phyloP scores from a whole-genome alignment of 176 grass and related monocot genomes.

The Dendrocalamus sinicus region DNA sequence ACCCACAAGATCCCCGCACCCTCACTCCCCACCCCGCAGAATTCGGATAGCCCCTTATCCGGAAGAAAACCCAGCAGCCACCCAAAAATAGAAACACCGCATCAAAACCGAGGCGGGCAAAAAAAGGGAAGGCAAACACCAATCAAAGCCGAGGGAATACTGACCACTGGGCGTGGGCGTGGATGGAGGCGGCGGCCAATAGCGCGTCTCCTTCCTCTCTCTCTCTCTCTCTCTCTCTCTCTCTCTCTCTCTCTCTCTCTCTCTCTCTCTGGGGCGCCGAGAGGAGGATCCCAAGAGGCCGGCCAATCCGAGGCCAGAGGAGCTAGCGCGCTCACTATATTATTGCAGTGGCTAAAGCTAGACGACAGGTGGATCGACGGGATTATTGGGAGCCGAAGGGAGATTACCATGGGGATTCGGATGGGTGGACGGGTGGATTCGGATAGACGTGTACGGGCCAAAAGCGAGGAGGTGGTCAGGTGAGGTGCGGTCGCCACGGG shows the following conservation, averaged over 20 bases:
- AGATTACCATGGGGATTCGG: background rate
- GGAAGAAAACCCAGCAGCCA: background rate
- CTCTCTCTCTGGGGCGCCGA: background rate
- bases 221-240: background rate
- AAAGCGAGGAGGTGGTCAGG: background rate
- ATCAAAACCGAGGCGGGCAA: slow-evolving; percentile 35
- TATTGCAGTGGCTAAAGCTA: background rate
- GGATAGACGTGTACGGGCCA: background rate
- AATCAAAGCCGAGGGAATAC: slow-evolving; percentile 39
- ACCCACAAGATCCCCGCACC: slow-evolving; percentile 5
- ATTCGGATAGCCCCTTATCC: slow-evolving; percentile 33
- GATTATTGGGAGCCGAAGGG: background rate
- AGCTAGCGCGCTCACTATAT: slow-evolving; percentile 14
- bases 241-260: too few relatives aligned
- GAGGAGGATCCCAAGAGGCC: slow-evolving; percentile 19
- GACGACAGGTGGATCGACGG: background rate
- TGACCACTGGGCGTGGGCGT: slow-evolving; percentile 41
- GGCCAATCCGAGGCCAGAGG: slow-evolving; percentile 38
- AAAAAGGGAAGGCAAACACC: slow-evolving; percentile 24
- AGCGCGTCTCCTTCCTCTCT: background rate
- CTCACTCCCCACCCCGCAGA: background rate
- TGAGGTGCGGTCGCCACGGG: slow-evolving; percentile 8
- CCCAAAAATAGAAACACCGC: slow-evolving; percentile 46
- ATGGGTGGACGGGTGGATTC: background rate
- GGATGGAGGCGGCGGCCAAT: slow-evolving; percentile 49